These are phyloP conservation scores for Strombidium stylifer DNA, from an alignment of 73 alveolate species.

Conservation along the genomic window DNA sequence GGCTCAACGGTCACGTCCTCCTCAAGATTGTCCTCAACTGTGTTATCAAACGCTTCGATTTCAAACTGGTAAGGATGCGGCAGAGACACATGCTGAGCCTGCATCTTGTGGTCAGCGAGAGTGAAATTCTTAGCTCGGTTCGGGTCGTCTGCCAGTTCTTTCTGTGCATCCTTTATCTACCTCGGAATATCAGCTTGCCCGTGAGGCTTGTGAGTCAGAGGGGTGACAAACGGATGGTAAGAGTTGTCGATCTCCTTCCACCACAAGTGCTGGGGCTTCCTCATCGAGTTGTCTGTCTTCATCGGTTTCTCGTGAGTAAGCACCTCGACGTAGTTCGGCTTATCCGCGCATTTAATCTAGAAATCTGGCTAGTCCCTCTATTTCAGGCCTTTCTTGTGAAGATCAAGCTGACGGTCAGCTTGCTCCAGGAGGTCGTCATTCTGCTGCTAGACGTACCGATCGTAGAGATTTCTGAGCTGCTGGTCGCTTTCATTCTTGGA, in stretches of 20 bases:
- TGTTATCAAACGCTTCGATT: constrained; percentile 41
- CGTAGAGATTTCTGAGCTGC: no score
- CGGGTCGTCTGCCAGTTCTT: constrained; percentile 32
- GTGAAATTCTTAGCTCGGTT: constrained; percentile 51
- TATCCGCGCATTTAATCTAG: constrained; percentile 3
- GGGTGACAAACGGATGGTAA: constrained; percentile 80
- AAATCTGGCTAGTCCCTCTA: constrained; percentile 56
- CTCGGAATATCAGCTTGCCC: constrained; percentile 49
- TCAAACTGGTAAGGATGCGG: constrained; percentile 78
- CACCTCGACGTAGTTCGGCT: constrained; percentile 33
- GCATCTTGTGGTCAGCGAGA: constrained; percentile 59
- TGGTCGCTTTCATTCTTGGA: no score
- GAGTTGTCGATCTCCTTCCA: constrained; percentile 72
- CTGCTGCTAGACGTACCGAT: no score
- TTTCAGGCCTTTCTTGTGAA: constrained; percentile 37
- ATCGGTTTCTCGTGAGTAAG: constrained; percentile 41
- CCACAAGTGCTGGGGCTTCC: constrained; percentile 60
- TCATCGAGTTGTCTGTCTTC: constrained; percentile 51
- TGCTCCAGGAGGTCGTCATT: constrained; percentile 77
- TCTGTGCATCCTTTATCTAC: constrained; percentile 49
- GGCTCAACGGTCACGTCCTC: constrained; percentile 38
- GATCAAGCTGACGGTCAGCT: constrained; percentile 70
- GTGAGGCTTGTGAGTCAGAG: constrained; percentile 56
- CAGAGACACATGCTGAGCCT: constrained; percentile 27
- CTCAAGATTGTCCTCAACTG: constrained; percentile 28